Base-by-base conservation (phyloP, 2,329 filamentous ascomycete species). In the Sporothrix phasma region DNA sequence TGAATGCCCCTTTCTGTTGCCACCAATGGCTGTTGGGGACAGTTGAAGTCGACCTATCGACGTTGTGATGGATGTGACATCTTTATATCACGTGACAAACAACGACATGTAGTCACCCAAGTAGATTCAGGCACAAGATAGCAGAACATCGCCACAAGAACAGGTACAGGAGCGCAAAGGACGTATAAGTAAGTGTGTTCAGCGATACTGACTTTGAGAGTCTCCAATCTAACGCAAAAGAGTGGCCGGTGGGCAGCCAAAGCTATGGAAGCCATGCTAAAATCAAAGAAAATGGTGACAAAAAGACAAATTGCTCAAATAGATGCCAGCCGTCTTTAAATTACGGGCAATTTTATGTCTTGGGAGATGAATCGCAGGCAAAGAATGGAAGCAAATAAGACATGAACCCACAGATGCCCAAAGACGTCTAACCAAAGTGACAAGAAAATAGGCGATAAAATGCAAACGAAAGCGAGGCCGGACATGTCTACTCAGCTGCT, bases 301-400 rank as follows among this genome's bases (percentile, higher is more conserved):
- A 49, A 34, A 53, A 26, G 43, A 59, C 46, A 62, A 62, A 62
- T 59, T 61, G 58, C 58, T 61, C 60, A 62, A 61, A 26, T 41
- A 46, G 24, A 49, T 46, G 29, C 37, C 22, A 63, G 61, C 61
- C 61, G 47, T 45, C 19, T 22, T 24, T 29, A 62, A n/a, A 61
- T 26, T 39, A 49, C 43, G 59, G 59, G 34, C 59, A 61, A 49
- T 61, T 51, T 22, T 11, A 43, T 24, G 34, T 26, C 37, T 39
- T 56, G 13, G 15, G 10, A 31, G n/a, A 51, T 51, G 22, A 26
- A 39, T 49, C 26, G 39, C 26, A 24, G 26, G 15, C 15, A 41
- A 13, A 45, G 22, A 11, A 22, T 22, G 43, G 22, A 22, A 45
- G n/a, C n/a, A n/a, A 37, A 60, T 6, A 64, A 60, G 19, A 60